These are phyloP conservation scores for Venturia asperata DNA, from an alignment of 2,329 filamentous ascomycete species.

Conservation along the genomic window DNA sequence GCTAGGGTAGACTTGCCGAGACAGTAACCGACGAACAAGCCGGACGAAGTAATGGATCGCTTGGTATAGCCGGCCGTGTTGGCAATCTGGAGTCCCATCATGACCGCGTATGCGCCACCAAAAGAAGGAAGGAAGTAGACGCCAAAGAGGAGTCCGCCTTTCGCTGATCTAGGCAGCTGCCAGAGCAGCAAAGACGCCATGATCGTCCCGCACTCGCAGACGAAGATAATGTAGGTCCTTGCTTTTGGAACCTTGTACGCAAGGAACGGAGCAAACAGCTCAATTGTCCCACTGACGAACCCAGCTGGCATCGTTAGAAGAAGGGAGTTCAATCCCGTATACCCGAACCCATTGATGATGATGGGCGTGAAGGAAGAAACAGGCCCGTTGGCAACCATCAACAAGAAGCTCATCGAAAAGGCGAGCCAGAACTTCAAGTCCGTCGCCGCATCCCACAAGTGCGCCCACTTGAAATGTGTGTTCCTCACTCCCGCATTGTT, in stretches of 20 bases:
- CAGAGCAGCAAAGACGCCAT: conserved; percentile 40
- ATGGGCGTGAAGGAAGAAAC: conserved; percentile 42
- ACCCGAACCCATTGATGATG: conserved; percentile 42
- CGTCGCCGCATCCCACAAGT: conserved; percentile 33
- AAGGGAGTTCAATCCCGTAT: conserved; percentile 38
- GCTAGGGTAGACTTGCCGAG: conserved; percentile 30
- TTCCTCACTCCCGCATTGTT: conserved; percentile 33
- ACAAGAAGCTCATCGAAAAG: conserved; percentile 35
- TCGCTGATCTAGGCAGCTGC: conserved; percentile 36
- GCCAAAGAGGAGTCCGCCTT: conserved; percentile 43
- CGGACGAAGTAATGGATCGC: conserved; percentile 42
- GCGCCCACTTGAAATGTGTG: conserved; percentile 39
- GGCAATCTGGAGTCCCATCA: conserved; percentile 45
- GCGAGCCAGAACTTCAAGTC: conserved; percentile 37
- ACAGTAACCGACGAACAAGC: conserved; percentile 47
- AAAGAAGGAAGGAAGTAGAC: conserved; percentile 43
- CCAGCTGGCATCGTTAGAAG: conserved; percentile 39
- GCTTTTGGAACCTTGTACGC: conserved; percentile 34
- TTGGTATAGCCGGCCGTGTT: conserved; percentile 50
- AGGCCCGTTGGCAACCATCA: conserved; percentile 41
- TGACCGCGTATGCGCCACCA: conserved; percentile 43
- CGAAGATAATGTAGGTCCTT: conserved; percentile 36
- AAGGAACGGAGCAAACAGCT: conserved; percentile 36
- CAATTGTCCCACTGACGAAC: conserved; percentile 32
- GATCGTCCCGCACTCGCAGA: conserved; percentile 38